These are phyloP conservation scores for Candida silvatica DNA, from an alignment of 805 yeast species.

Conservation along the genomic window DNA sequence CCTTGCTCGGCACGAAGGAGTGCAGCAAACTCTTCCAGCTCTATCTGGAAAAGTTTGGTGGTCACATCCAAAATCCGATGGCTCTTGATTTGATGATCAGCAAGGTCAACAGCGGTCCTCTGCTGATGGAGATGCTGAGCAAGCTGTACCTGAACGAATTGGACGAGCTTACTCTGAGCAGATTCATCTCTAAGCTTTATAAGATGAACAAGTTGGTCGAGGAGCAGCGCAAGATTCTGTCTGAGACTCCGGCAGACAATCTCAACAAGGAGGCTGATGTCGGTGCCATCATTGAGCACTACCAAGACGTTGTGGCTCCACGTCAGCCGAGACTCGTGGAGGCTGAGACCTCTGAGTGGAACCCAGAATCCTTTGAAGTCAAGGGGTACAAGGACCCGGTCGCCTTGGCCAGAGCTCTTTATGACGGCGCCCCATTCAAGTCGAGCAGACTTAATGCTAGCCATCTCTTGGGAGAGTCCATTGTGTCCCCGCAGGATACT, in stretches of 20 bases:
- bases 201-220: slow-evolving; percentile 12
- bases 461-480: slow-evolving; percentile 26
- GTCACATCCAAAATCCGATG: slow-evolving; percentile 5
- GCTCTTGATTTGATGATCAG: slow-evolving; percentile 17
- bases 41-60: slow-evolving; percentile 9
- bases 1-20: slow-evolving; percentile 9
- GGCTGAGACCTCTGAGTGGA: neutral
- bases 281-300: slow-evolving; percentile 1
- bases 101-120: slow-evolving; percentile 8
- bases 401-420: slow-evolving; percentile 18
- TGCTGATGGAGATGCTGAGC: slow-evolving; percentile 9
- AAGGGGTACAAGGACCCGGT: slow-evolving; percentile 10
- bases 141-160: slow-evolving; percentile 7
- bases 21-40: slow-evolving; percentile 11
- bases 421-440: slow-evolving; percentile 7
- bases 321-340: neutral
- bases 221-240: neutral
- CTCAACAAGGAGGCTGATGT: neutral
- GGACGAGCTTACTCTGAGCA: slow-evolving; percentile 20
- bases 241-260: neutral
- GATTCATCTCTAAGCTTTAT: slow-evolving; percentile 19
- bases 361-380: slow-evolving; percentile 1
- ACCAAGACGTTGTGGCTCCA: slow-evolving; percentile 2
- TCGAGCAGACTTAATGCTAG: slow-evolving; percentile 17
- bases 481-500: slow-evolving; percentile 22